These are phyloP conservation scores for Physaria fendleri DNA, from an alignment of 345 rosid genomes.

Conservation along the genomic window DNA sequence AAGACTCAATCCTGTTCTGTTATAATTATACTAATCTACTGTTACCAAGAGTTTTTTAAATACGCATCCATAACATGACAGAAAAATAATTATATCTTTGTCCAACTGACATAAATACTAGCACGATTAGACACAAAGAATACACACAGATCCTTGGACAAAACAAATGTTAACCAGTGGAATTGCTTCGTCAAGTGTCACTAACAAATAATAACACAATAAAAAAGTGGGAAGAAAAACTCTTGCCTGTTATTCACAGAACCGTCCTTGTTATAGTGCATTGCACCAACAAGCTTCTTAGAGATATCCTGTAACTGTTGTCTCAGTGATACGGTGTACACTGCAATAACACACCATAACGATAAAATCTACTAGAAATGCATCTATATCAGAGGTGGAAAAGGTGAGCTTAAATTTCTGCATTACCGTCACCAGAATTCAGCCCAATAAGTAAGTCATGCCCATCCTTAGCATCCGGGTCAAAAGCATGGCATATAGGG, in stretches of 20 bases:
- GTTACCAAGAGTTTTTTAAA: too few species aligned
- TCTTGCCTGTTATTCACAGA: conserved; percentile 81
- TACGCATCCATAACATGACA: too few species aligned
- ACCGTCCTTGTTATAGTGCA: conserved; percentile 94
- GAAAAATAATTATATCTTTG: too few species aligned
- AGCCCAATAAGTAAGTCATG: conserved; percentile 94
- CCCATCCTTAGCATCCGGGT: conserved; percentile 91
- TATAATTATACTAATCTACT: too few species aligned
- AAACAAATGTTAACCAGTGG: not conserved
- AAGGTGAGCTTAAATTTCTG: not conserved
- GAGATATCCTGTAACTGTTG: conserved; percentile 95
- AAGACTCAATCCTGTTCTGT: too few species aligned
- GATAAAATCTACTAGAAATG: conserved; percentile 17
- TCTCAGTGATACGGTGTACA: conserved; percentile 92
- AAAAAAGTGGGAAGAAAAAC: not conserved
- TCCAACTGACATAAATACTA: too few species aligned
- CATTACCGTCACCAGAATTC: conserved; percentile 90
- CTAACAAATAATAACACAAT: not conserved
- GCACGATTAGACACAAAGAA: too few species aligned
- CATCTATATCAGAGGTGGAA: not conserved
- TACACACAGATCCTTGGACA: too few species aligned
- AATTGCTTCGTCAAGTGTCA: not conserved
- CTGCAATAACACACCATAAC: conserved; percentile 46
- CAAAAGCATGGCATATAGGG: conserved; percentile 93
- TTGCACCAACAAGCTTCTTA: conserved; percentile 88